Conservation (phyloP, 306 rosid genomes). For the Medicago ruthenica region DNA sequence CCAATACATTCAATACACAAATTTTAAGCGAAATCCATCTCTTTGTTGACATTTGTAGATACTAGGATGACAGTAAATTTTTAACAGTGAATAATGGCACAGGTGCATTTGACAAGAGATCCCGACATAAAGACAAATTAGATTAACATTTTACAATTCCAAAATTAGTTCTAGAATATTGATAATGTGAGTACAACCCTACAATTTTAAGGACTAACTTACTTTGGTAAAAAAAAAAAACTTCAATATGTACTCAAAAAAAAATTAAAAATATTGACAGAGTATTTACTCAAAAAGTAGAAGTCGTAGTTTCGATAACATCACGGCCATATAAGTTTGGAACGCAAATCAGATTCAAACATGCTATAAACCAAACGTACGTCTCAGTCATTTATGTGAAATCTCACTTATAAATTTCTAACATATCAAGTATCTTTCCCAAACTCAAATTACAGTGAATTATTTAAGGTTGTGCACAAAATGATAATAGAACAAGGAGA, state of each 20-base stretch:
- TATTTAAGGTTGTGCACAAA: slow-evolving; percentile 37
- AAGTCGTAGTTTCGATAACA: neutral
- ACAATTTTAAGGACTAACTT: neutral
- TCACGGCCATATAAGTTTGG: neutral
- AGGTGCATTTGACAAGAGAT: too few relatives aligned
- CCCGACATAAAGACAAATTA: too few relatives aligned
- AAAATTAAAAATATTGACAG: too few relatives aligned
- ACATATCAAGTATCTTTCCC: slow-evolving; percentile 3
- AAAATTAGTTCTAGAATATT: too few relatives aligned
- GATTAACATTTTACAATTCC: too few relatives aligned
- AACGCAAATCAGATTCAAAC: neutral
- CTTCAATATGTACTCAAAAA: too few relatives aligned
- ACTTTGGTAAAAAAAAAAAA: too few relatives aligned
- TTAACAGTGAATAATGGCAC: too few relatives aligned
- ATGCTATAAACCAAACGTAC: neutral
- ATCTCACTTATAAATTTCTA: neutral
- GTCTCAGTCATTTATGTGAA: neutral
- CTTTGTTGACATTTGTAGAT: too few relatives aligned
- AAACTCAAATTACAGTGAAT: slow-evolving; percentile 40
- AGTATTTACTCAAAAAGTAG: neutral
- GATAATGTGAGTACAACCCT: neutral
- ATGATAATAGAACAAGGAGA: slow-evolving; percentile 40
- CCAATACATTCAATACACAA: too few relatives aligned
- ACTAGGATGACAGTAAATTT: too few relatives aligned
- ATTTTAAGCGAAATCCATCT: too few relatives aligned